phyloP scores from a whole-genome alignment of 2,329 filamentous ascomycete genomes.

The Aspergillus melleus region DNA sequence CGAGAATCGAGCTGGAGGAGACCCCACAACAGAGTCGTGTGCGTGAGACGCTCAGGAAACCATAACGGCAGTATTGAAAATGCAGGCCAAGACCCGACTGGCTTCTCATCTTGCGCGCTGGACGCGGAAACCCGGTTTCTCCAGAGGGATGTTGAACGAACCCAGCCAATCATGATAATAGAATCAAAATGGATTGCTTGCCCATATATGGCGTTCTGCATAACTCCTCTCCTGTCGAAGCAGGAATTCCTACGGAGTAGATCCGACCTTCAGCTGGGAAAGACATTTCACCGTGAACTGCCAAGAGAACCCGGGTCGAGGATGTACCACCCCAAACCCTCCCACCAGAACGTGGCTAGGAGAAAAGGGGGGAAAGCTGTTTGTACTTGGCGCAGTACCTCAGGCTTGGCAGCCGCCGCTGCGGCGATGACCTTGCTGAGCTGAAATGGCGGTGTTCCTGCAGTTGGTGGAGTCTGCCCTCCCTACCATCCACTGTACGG shows the following conservation, averaged over 20 bases:
- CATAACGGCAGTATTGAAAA: constrained; percentile 11
- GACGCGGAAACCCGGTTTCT: not conserved
- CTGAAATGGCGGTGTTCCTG: constrained; percentile 26
- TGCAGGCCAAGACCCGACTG: not conserved
- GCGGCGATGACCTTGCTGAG: constrained; percentile 9
- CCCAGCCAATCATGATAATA: not conserved
- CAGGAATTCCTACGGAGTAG: not conserved
- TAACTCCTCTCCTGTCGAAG: not conserved
- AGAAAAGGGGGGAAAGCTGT: constrained; percentile 14
- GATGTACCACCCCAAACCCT: constrained; percentile 10
- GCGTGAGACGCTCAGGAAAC: constrained; percentile 19
- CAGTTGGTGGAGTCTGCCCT: constrained; percentile 13
- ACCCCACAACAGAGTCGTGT: constrained; percentile 25
- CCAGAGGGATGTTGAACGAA: not conserved
- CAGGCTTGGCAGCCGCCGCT: constrained; percentile 19
- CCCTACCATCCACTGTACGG: not conserved
- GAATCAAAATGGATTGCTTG: not conserved
- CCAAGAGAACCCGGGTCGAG: constrained; percentile 13
- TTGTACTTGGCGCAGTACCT: constrained; percentile 21
- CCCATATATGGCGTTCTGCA: not conserved
- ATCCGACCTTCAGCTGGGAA: constrained; percentile 3
- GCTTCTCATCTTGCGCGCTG: not conserved
- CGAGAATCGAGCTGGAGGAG: constrained; percentile 85
- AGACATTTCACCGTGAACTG: constrained; percentile 5
- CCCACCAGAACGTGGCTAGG: constrained; percentile 23